phyloP scores from a whole-genome alignment of 495 filamentous ascomycete species.

The Aspergillus egyptiacus region DNA sequence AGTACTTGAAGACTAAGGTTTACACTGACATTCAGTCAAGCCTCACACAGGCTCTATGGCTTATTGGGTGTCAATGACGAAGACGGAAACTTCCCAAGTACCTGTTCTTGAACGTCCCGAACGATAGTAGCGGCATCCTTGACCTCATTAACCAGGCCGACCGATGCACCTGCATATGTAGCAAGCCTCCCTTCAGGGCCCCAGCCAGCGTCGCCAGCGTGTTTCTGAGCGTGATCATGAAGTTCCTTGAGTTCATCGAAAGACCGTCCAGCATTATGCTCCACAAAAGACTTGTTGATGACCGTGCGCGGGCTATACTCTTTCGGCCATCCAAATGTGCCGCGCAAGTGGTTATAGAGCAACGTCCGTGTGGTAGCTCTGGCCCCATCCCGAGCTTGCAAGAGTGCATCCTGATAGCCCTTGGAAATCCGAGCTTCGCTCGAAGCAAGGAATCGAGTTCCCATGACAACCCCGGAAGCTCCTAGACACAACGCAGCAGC shows the following conservation, averaged over 20 bases:
- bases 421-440: conserved; percentile 54
- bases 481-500: conserved; percentile 61
- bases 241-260: conserved; percentile 54
- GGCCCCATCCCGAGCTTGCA: conserved; percentile 58
- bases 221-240: conserved; percentile 51
- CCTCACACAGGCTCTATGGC: too few species aligned
- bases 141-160: conserved; percentile 46
- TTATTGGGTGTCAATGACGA: too few species aligned
- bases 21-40: too few species aligned
- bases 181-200: conserved; percentile 52
- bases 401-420: conserved; percentile 56
- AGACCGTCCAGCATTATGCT: conserved; percentile 48
- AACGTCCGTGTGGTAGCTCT: conserved; percentile 57
- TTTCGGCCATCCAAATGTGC: conserved; percentile 62
- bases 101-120: background rate
- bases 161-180: conserved; percentile 57
- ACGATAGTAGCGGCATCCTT: conserved; percentile 22
- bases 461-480: conserved; percentile 61
- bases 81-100: too few species aligned
- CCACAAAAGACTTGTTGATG: conserved; percentile 54
- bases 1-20: too few species aligned
- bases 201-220: conserved; percentile 40
- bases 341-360: conserved; percentile 65
- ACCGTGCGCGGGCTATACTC: conserved; percentile 57
- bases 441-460: conserved; percentile 66